These are phyloP conservation scores for Cyclocybe cylindracea DNA, from an alignment of 768 basidiomycete species.

Conservation along the genomic window DNA sequence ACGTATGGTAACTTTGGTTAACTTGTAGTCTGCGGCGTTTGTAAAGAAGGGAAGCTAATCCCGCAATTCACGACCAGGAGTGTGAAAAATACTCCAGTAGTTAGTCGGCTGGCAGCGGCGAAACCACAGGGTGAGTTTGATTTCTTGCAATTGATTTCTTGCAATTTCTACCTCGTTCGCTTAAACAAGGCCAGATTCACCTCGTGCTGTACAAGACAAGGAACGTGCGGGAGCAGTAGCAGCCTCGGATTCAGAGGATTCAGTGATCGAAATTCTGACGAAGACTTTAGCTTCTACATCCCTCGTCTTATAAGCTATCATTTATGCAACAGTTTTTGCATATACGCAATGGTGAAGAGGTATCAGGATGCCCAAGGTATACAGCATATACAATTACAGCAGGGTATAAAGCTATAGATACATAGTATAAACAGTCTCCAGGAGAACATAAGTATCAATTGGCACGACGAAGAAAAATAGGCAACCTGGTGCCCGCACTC, in stretches of 20 bases:
- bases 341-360: background rate
- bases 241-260: conserved; percentile 33
- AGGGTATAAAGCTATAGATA: conserved; percentile 5
- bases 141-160: background rate
- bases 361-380: no score
- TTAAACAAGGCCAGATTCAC: conserved; percentile 31
- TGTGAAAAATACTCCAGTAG: conserved; percentile 34
- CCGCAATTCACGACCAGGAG: conserved; percentile 53
- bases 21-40: conserved; percentile 64
- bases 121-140: conserved; percentile 43
- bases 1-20: background rate
- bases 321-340: background rate
- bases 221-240: conserved; percentile 14
- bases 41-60: conserved; percentile 57
- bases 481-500: conserved; percentile 41
- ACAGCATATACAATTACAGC: background rate
- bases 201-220: conserved; percentile 14
- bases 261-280: conserved; percentile 2
- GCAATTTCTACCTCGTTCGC: background rate
- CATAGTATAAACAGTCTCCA: background rate
- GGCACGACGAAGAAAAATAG: conserved; percentile 27
- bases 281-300: conserved; percentile 9
- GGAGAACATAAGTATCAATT: conserved; percentile 7
- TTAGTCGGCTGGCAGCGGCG: conserved; percentile 44
- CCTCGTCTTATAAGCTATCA: background rate